Evolutionary conservation across 176 grass and related monocot genomes (phyloP).

Genomic region (Aegilops tauschii): DNA sequence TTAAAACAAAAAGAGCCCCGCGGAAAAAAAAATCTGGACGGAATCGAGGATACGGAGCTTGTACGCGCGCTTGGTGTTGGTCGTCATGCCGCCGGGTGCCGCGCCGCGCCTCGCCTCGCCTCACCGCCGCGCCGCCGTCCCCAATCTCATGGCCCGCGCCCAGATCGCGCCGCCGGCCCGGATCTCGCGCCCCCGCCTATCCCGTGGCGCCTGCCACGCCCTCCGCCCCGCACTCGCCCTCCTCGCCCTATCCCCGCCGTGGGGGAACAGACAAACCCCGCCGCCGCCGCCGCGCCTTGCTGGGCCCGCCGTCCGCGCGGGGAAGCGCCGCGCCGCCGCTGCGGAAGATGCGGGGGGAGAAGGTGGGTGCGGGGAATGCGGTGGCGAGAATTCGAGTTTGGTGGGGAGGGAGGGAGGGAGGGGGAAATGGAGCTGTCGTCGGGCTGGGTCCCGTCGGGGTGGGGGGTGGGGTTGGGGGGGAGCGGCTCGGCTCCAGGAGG

Average conservation of each 20-base stretch:
- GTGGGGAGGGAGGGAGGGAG: constrained; percentile 25
- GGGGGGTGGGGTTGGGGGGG: constrained; percentile 7
- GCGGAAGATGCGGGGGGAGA: not conserved
- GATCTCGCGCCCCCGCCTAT: constrained; percentile 50
- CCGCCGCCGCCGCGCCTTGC: not conserved
- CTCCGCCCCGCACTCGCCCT: not conserved
- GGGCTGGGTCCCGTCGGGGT: constrained; percentile 20
- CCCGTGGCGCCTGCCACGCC: not conserved
- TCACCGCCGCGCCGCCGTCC: constrained; percentile 2
- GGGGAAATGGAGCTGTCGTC: constrained; percentile 71
- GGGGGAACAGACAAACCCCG: not conserved
- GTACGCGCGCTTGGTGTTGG: constrained; percentile 98
- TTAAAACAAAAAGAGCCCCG: not conserved
- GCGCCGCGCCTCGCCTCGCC: constrained; percentile 1
- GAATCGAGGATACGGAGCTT: constrained; percentile 93
- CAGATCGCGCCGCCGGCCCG: constrained; percentile 63
- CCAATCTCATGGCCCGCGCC: constrained; percentile 48
- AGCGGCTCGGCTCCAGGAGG: not conserved
- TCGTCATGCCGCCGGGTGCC: constrained; percentile 55
- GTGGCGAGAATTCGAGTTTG: constrained; percentile 40
- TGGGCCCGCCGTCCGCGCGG: not conserved
- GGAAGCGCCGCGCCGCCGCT: not conserved
- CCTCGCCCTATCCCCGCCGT: not conserved
- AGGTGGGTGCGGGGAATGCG: constrained; percentile 36
- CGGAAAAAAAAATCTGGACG: not conserved